Evolutionary conservation across 2,329 filamentous ascomycete species (phyloP).

Genomic region (Penicillium sp.): DNA sequence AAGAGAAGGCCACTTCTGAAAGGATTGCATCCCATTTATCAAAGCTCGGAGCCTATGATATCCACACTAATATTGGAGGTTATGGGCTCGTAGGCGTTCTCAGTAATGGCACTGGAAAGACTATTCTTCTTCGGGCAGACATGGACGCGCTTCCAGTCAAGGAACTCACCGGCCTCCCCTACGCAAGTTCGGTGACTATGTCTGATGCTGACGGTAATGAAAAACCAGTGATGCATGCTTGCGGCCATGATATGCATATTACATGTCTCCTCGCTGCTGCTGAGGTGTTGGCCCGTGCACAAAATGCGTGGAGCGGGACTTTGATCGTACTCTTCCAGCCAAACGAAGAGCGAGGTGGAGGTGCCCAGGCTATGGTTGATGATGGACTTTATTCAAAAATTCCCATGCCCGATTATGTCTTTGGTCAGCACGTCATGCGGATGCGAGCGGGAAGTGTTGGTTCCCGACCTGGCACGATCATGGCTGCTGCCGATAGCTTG

Average conservation of each 20-base stretch:
- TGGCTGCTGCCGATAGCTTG: constrained; percentile 46
- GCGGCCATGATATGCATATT: constrained; percentile 62
- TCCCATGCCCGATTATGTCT: constrained; percentile 54
- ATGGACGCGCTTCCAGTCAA: constrained; percentile 51
- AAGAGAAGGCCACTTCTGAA: constrained; percentile 54
- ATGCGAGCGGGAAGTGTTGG: constrained; percentile 43
- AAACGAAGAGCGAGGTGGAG: constrained; percentile 62
- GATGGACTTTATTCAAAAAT: constrained; percentile 55
- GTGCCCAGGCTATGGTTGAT: constrained; percentile 62
- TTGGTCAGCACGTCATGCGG: constrained; percentile 58
- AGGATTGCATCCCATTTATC: constrained; percentile 47
- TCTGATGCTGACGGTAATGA: constrained; percentile 49
- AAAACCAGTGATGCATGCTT: constrained; percentile 61
- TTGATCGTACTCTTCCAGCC: constrained; percentile 66
- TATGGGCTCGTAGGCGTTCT: constrained; percentile 46
- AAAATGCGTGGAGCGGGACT: constrained; percentile 59
- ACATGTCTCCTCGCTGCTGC: constrained; percentile 55
- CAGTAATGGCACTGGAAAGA: constrained; percentile 44
- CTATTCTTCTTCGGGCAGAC: constrained; percentile 49
- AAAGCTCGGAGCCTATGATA: constrained; percentile 31
- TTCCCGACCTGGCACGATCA: constrained; percentile 39
- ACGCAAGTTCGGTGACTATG: constrained; percentile 48
- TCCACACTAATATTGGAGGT: constrained; percentile 48
- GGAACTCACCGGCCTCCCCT: constrained; percentile 49
- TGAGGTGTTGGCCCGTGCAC: constrained; percentile 47